Base-by-base conservation (phyloP, 805 yeast species). In the Torulaspora franciscae region DNA sequence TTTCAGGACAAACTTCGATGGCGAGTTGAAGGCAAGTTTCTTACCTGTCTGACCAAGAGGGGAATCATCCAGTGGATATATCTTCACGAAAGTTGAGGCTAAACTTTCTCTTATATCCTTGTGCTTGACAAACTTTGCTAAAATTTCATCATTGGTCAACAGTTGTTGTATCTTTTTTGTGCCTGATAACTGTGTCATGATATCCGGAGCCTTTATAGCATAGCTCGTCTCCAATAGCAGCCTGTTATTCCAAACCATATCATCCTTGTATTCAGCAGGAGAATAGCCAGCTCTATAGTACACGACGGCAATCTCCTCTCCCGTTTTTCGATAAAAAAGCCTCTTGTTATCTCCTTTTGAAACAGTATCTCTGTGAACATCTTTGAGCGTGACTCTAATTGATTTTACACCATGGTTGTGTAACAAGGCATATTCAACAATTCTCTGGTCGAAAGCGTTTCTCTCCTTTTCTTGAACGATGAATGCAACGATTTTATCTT, bases 151-250 rank as follows among this genome's bases (percentile, higher is more conserved):
- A 28, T 76, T 72, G 0, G 96, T 85, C 43, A 93, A 74, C 22
- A 89, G 69, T 64, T 93, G 99, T 68, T 93, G 99, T 42, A 93
- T 76, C 65, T 93, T 93, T 60, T 93, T 93, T 14, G 95, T 81
- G 1, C 99, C 99, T 17, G 95, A 79, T 46, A 93, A 71, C 66
- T 93, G 99, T 1, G 95, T 87, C 48, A 87, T 68, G 25, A 91
- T 69, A 3, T 93, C 81, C 2, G 99, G 99, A 50, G 96, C 91
- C 64, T 93, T 90, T 49, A 93, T 83, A 1, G 98, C 95, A 41
- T 71, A 63, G 8, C 90, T 76, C 7, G 77, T 72, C 61, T 93
- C 99, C 43, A 93, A 70, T 17, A 69, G 58, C 22, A 78, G 69
- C 58, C 99, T 76, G 8, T 85, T 83, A 10, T 74, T 75, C 99